phyloP scores from a whole-genome alignment of 1,139 yeast genomes.

The Protomyces inundatus region DNA sequence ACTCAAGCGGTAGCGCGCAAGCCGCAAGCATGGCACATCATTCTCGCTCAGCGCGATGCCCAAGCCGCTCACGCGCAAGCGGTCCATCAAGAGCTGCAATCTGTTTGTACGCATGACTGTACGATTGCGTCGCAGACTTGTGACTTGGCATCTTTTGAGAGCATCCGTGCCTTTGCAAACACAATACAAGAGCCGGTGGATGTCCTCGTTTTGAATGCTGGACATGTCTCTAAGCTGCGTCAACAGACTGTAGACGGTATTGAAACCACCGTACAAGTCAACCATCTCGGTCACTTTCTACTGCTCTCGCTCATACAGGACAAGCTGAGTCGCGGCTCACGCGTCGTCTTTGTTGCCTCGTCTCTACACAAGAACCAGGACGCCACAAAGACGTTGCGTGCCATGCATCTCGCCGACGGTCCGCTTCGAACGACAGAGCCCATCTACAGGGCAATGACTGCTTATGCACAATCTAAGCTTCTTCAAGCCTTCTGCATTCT shows the following conservation, averaged over 20 bases:
- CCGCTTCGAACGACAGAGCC: not conserved
- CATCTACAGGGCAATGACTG: constrained; percentile 2
- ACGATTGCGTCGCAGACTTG: not conserved
- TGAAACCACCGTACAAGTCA: constrained; percentile 4
- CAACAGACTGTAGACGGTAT: constrained; percentile 6
- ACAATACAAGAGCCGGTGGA: not conserved
- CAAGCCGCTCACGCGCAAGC: not conserved
- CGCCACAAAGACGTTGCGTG: not conserved
- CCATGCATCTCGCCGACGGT: not conserved
- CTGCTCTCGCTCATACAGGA: constrained; percentile 5
- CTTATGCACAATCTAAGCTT: constrained; percentile 14
- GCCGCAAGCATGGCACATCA: constrained; percentile 7
- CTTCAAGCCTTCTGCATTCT: constrained; percentile 11
- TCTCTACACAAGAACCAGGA: constrained; percentile 16
- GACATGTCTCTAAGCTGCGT: not conserved
- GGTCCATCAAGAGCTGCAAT: not conserved
- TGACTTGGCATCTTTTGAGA: constrained; percentile 13
- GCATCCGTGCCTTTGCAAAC: constrained; percentile 6
- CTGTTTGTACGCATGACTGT: not conserved
- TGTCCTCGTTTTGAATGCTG: constrained; percentile 18
- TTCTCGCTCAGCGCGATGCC: constrained; percentile 24
- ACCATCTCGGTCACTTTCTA: constrained; percentile 20
- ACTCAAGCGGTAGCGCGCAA: constrained; percentile 9
- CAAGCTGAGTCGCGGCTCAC: not conserved
- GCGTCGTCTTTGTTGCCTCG: constrained; percentile 19